Base-by-base conservation (phyloP, 2,329 filamentous ascomycete genomes). In the Neobulgaria alba region DNA sequence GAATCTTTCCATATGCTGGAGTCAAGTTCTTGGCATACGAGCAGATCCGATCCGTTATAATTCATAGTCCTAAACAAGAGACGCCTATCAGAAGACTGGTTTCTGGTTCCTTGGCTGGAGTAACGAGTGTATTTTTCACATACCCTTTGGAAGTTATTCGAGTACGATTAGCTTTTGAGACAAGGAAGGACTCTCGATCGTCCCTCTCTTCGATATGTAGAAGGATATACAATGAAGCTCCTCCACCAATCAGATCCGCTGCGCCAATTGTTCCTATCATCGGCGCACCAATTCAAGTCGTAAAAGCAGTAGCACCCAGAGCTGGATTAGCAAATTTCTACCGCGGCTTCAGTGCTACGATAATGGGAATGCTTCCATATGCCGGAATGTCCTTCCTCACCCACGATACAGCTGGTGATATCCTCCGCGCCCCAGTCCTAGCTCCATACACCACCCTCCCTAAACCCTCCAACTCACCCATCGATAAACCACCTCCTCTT, bases 21-120 rank as follows among this genome's bases (percentile, higher is more conserved):
- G 95, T 96, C 64, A 98, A 98, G 59, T 98, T 98, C 58, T 75
- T 98, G 31, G 89, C 90, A 33, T 98, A 98, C 67, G 92, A 98
- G 63, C 92, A 98, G 63, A 86, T 95, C 50, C 85, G 92, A 45
- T 77, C 82, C 10, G 57, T 80, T 10, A 58, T 96, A 21, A 96
- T 98, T 46, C 75, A 75, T 1, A 68, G 65, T 29, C 76, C 71
- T 38, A 68, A 80, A 4, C 73, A 93, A 43, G 92, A 98, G 61
- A 96, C 90, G 0, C 75, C 83, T 1, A 62, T 83, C 19, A 77
- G 92, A 36, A 77, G 92, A 9, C 75, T 92, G 36, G 55, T 84
- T 17, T 82, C 79, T 43, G 86, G 86, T 34, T 79, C 80, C 43
- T 57, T 87, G 21, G 85, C 85, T 7, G 90, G 92, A 43, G 81